Evolutionary conservation across 805 yeast species (phyloP), one percentile per base, ranked within the genome.

Genomic region (Nakazawaea populi): DNA sequence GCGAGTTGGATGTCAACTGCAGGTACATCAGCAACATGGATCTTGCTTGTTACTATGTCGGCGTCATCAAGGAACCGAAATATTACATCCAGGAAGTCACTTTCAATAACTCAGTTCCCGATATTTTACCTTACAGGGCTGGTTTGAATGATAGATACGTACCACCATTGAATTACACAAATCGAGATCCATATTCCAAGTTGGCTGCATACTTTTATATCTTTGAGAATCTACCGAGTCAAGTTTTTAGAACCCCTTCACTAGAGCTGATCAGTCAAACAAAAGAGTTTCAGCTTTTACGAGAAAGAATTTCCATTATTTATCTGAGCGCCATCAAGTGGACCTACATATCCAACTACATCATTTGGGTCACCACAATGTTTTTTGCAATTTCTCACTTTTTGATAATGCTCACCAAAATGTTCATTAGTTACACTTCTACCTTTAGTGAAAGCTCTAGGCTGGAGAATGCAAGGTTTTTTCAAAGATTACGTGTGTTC

Each of bases 1-100:
- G 55, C 1, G 55, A 49, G 29, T 39, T 52, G 28, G 42, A 49
- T 18, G 55, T 52, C 11, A 39, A 41, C 12, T 52, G 55, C 31
- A 28, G 24, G 3, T 49, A 45, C 30, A 34, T n/a, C 6, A 30
- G 9, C 10, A 36, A 29, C 4, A 44, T 49, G 46, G 37, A 45
- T 42, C 41, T 49, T 12, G 30, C 28, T 5, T 51, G 54, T 34
- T 29, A 29, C 6, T 51, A 47, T 30, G 40, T 41, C 9, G 54
- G 54, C 28, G 49, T 48, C 6, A 45, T 51, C 28, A 51, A 48
- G 28, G 44, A 48, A 36, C 54, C 54, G 3, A 48, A 48, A 34
- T 51, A 51, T 29, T 51, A 51, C 28, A 47, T 51, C 27, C 45
- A 35, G 14, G 52, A 46, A 12, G 51, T 51, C 9, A 38, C 48